A percentile compares a stretch with the other conserved stretches of the same genome.
Conservation (phyloP, 257 asterid species). For the Osmanthus fragrans region DNA sequence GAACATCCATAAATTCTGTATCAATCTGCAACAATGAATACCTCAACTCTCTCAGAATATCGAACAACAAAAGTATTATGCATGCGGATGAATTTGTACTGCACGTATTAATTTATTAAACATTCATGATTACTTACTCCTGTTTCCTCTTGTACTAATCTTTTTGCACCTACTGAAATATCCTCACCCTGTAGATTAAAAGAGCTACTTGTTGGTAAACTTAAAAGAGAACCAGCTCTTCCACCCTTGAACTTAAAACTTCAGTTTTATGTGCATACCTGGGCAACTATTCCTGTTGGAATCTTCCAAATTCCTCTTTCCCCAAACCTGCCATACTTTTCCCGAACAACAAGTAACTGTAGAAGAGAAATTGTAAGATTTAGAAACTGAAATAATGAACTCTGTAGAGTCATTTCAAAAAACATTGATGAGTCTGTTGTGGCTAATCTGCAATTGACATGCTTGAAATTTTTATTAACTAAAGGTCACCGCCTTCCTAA, state of each 20-base stretch:
- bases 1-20: slow-evolving; percentile 41
- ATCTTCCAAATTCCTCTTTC: slow-evolving; percentile 75
- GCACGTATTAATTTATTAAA: slow-evolving; percentile 15
- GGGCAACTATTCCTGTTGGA: slow-evolving; percentile 71
- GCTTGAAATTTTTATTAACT: not conserved
- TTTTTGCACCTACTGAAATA: slow-evolving; percentile 55
- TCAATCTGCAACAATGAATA: slow-evolving; percentile 47
- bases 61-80: slow-evolving; percentile 1
- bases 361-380: slow-evolving; percentile 20
- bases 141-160: slow-evolving; percentile 87
- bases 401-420: not conserved
- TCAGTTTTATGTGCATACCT: slow-evolving; percentile 39
- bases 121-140: slow-evolving; percentile 52
- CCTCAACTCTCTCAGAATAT: slow-evolving; percentile 20
- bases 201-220: slow-evolving; percentile 1
- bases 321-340: slow-evolving; percentile 53
- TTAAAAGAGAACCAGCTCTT: slow-evolving; percentile 3
- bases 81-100: not conserved
- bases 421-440: not conserved
- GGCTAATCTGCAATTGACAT: not conserved
- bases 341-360: slow-evolving; percentile 78
- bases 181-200: slow-evolving; percentile 67
- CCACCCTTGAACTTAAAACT: not conserved
- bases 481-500: not conserved
- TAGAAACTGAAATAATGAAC: not conserved